A percentile compares a stretch with the other conserved stretches of the same genome.
These are phyloP conservation scores for Diophrys sp. DNA, from an alignment of 73 alveolate genomes.

Conservation along the genomic window DNA sequence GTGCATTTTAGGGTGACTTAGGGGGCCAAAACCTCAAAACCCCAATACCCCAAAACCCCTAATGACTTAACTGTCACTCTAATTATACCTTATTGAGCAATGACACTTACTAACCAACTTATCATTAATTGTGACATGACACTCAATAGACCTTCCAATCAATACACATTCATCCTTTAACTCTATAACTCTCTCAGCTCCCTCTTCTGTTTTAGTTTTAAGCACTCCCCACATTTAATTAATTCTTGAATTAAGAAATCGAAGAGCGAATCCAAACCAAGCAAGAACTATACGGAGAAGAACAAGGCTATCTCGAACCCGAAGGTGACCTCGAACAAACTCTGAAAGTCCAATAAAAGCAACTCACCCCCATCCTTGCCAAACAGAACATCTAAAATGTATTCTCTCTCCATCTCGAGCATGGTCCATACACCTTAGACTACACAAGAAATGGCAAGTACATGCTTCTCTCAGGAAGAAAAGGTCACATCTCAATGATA, in stretches of 20 bases:
- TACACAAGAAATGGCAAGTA: constrained; percentile 85
- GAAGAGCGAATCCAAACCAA: constrained; percentile 37
- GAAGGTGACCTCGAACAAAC: constrained; percentile 64
- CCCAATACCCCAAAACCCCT: no score
- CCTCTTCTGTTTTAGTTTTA: no score
- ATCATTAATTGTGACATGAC: no score
- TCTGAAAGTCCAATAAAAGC: constrained; percentile 65
- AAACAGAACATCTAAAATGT: constrained; percentile 61
- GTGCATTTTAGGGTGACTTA: no score
- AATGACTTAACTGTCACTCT: no score
- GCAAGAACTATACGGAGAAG: constrained; percentile 13
- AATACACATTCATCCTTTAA: no score
- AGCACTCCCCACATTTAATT: no score
- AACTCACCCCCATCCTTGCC: constrained; percentile 67
- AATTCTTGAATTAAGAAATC: constrained; percentile 56
- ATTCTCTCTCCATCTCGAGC: constrained; percentile 68
- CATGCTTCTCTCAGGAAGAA: constrained; percentile 85
- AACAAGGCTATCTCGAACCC: constrained; percentile 32
- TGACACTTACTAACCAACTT: no score
- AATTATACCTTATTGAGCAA: no score
- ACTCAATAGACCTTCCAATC: no score
- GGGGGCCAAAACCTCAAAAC: no score
- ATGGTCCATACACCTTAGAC: constrained; percentile 87
- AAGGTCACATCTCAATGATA: constrained; percentile 90
- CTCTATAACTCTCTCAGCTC: no score